Percentiles rank a stretch among this genome's conserved stretches.
These are phyloP conservation scores for Lithospermum erythrorhizon DNA, from an alignment of 257 asterid genomes.

Conservation along the genomic window DNA sequence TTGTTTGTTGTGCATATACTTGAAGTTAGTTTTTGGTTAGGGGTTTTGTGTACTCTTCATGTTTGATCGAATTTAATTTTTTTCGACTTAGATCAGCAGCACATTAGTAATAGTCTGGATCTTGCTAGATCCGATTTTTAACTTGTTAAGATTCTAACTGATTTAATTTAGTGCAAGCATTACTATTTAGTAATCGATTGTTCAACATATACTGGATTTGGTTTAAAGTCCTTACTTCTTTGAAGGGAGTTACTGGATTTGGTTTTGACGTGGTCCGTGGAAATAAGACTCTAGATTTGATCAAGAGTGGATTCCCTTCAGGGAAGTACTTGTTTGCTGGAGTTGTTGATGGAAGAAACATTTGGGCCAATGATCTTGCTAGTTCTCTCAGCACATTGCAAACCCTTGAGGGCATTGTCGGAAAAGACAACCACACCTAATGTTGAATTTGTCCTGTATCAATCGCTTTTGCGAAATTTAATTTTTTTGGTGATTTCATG, in stretches of 20 bases:
- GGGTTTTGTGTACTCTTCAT: no score
- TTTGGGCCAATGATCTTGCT: slow-evolving; percentile 91
- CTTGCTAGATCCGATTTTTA: no score
- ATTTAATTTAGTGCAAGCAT: no score
- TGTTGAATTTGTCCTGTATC: not conserved
- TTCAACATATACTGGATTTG: no score
- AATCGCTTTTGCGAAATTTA: slow-evolving; percentile 5
- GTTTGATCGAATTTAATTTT: no score
- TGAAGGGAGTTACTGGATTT: slow-evolving; percentile 61
- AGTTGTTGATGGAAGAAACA: slow-evolving; percentile 96
- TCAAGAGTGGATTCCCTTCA: slow-evolving; percentile 74
- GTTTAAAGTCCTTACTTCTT: slow-evolving; percentile 60
- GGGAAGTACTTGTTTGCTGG: slow-evolving; percentile 95
- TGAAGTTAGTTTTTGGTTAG: no score
- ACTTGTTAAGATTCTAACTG: no score
- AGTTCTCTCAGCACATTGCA: slow-evolving; percentile 53
- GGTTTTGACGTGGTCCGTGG: slow-evolving; percentile 96
- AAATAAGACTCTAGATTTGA: slow-evolving; percentile 58
- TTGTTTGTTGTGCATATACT: no score
- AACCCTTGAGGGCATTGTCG: slow-evolving; percentile 73
- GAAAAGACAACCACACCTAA: slow-evolving; percentile 52
- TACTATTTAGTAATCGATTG: no score
- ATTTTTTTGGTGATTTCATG: slow-evolving; percentile 5
- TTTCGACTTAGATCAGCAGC: no score
- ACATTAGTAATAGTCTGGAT: no score